A percentile compares a stretch with the other conserved stretches of the same genome.
phyloP scores from a whole-genome alignment of 73 alveolate species.

The Paramecium pentaurelia region DNA sequence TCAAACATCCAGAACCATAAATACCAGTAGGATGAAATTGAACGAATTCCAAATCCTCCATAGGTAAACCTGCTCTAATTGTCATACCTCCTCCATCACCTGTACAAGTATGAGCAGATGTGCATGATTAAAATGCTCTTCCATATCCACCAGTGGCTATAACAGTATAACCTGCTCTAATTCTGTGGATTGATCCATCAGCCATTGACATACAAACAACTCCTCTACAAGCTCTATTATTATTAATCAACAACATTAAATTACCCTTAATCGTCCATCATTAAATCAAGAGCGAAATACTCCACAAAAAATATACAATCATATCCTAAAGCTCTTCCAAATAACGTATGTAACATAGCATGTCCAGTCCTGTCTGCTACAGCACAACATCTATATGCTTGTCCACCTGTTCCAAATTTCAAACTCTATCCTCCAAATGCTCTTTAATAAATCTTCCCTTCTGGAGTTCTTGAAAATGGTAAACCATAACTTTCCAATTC shows the following conservation, averaged over 20 bases:
- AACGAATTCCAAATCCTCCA: slow-evolving; percentile 91
- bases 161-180: slow-evolving; percentile 81
- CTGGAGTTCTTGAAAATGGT: slow-evolving; percentile 94
- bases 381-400: slow-evolving; percentile 81
- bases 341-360: slow-evolving; percentile 93
- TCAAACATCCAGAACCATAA: slow-evolving; percentile 94
- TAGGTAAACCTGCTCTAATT: slow-evolving; percentile 89
- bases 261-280: slow-evolving; percentile 82
- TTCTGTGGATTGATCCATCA: slow-evolving; percentile 84
- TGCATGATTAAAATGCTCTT: slow-evolving; percentile 65
- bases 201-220: slow-evolving; percentile 81
- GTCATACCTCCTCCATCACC: slow-evolving; percentile 93
- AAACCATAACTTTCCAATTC: slow-evolving; percentile 93
- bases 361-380: slow-evolving; percentile 98
- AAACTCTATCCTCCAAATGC: slow-evolving; percentile 95
- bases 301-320: slow-evolving; percentile 93
- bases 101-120: slow-evolving; percentile 98
- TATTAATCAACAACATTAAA: slow-evolving; percentile 33
- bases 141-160: slow-evolving; percentile 52
- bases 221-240: slow-evolving; percentile 79
- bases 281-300: slow-evolving; percentile 91
- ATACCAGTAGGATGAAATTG: slow-evolving; percentile 97
- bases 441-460: slow-evolving; percentile 93
- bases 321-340: slow-evolving; percentile 91
- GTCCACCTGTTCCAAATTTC: slow-evolving; percentile 88